Conservation (phyloP, 2,329 filamentous ascomycete genomes). For the Botrytis fabae region DNA sequence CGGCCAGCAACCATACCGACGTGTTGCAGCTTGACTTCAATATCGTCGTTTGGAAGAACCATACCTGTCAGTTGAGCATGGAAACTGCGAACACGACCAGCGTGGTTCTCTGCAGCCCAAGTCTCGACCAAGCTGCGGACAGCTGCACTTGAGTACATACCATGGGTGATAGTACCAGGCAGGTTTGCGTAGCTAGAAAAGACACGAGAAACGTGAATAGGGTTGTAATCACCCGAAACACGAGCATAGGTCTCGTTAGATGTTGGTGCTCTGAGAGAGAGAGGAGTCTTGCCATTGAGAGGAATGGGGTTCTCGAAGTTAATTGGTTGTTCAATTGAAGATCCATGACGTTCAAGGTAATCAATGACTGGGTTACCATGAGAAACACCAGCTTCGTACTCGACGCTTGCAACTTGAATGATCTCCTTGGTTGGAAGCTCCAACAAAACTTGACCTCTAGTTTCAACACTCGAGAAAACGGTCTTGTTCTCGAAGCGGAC, state of each 20-base stretch:
- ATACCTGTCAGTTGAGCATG: conserved; percentile 96
- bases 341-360: conserved; percentile 88
- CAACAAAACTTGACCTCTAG: conserved; percentile 85
- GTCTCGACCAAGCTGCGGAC: conserved; percentile 96
- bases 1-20: conserved; percentile 96
- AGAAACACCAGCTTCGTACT: conserved; percentile 88
- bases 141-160: conserved; percentile 98
- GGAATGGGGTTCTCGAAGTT: conserved; percentile 98
- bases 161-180: conserved; percentile 95
- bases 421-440: conserved; percentile 96
- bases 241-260: conserved; percentile 98
- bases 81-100: conserved; percentile 95
- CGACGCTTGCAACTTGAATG: conserved; percentile 94
- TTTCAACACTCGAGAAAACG: conserved; percentile 88
- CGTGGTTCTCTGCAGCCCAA: conserved; percentile 98
- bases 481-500: conserved; percentile 93
- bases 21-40: conserved; percentile 93
- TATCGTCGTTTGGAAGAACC: conserved; percentile 94
- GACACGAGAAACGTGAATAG: conserved; percentile 95
- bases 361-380: conserved; percentile 97
- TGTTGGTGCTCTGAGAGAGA: conserved; percentile 85
- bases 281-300: conserved; percentile 84
- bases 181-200: conserved; percentile 96
- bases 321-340: conserved; percentile 91
- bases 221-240: conserved; percentile 97